Percentiles rank a stretch among this genome's conserved stretches.
phyloP scores from a whole-genome alignment of 805 yeast genomes.

The Candida parachauliodes region DNA sequence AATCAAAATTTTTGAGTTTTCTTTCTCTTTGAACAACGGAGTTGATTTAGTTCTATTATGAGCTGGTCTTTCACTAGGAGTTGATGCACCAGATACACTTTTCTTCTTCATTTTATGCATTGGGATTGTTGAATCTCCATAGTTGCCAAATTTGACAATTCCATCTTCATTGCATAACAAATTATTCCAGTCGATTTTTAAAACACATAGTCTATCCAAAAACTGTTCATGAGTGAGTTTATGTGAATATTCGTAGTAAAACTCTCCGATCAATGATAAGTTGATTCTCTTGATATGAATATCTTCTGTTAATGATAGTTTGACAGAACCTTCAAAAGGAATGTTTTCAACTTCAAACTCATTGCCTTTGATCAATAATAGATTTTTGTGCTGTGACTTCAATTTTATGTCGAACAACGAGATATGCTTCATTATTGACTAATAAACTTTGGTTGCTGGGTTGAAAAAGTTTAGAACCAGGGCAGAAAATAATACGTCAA shows the following conservation, averaged over 20 bases:
- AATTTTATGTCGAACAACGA: constrained; percentile 37
- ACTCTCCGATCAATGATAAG: constrained; percentile 42
- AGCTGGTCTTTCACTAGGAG: constrained; percentile 18
- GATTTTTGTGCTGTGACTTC: constrained; percentile 39
- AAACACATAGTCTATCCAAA: constrained; percentile 34
- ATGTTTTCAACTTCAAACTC: constrained; percentile 43
- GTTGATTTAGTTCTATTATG: constrained; percentile 29
- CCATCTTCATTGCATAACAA: constrained; percentile 40
- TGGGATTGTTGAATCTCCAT: constrained; percentile 34
- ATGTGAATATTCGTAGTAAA: constrained; percentile 33
- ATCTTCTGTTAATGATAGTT: constrained; percentile 41
- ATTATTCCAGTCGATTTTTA: constrained; percentile 48
- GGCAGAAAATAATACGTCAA: too few species aligned
- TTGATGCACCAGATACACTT: neutral
- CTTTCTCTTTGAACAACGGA: constrained; percentile 21
- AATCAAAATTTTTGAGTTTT: constrained; percentile 14
- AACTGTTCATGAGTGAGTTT: constrained; percentile 32
- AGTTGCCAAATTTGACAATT: constrained; percentile 34
- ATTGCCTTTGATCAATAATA: constrained; percentile 41
- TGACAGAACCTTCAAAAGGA: constrained; percentile 45
- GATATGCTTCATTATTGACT: constrained; percentile 2
- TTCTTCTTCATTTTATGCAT: constrained; percentile 15
- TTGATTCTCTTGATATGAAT: constrained; percentile 36
- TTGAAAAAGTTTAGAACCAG: too few species aligned
- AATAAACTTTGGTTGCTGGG: too few species aligned